A percentile compares a stretch with the other conserved stretches of the same genome.
phyloP scores from a whole-genome alignment of 306 rosid genomes.

The Trifolium fragiferum region DNA sequence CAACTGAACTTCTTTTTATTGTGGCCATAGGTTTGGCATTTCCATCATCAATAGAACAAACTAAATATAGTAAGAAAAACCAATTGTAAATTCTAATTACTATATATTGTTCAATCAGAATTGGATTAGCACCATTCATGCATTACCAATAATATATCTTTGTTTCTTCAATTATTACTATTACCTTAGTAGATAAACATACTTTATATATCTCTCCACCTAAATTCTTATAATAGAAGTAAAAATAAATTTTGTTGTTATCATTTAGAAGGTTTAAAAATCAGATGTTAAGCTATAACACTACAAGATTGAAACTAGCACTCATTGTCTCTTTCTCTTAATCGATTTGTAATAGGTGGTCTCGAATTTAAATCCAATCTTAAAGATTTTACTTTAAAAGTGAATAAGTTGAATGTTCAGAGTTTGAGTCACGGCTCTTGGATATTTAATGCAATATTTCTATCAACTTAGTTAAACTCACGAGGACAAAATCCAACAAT shows the following conservation, averaged over 20 bases:
- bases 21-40: slow-evolving; percentile 29
- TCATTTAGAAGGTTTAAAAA: slow-evolving; percentile 17
- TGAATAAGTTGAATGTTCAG: too few relatives aligned
- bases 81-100: slow-evolving; percentile 8
- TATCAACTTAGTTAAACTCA: too few relatives aligned
- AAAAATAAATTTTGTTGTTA: slow-evolving; percentile 4
- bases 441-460: too few relatives aligned
- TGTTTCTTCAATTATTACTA: slow-evolving; percentile 7
- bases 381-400: too few relatives aligned
- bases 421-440: too few relatives aligned
- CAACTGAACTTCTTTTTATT: slow-evolving; percentile 35
- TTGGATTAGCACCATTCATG: slow-evolving; percentile 7
- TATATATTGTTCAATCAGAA: slow-evolving; percentile 19
- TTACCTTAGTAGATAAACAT: neutral
- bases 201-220: neutral
- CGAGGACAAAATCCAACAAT: too few relatives aligned
- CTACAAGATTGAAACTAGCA: neutral
- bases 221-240: slow-evolving; percentile 1
- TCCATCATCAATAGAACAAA: neutral
- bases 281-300: neutral
- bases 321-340: neutral
- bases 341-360: too few relatives aligned
- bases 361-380: too few relatives aligned
- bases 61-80: neutral
- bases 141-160: slow-evolving; percentile 23